Evolutionary conservation across 345 rosid species (phyloP), one percentile per base, ranked within the genome.

Genomic region (Boechera divaricarpa): DNA sequence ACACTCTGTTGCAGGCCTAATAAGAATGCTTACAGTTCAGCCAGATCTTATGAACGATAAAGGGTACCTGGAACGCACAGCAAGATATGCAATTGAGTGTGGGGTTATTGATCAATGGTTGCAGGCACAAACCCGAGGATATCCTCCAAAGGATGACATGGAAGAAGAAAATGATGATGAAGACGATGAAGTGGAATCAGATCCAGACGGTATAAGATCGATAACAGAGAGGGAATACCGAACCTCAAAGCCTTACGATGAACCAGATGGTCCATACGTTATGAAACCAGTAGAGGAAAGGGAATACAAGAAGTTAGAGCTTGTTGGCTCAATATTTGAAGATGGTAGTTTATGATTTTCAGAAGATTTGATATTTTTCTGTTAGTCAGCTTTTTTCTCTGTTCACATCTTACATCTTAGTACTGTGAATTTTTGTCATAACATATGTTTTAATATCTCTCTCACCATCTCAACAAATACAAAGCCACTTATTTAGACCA

Each of bases 41-140:
- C 86, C 92, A 47, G 82, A 87, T 65, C 92, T 85, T 58, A 74
- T 89, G 31, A 82, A 86, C 39, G 92, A 92, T 60, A 85, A 84
- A 84, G 88, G 80, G 66, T 90, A 86, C 84, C 54, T 94, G 81
- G 89, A 83, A 51, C 87, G 76, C 38, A 63, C 92, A 8, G 80
- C 85, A 74, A 82, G 82, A 75, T 90, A 88, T 77, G 98, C 97
- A 21, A 89, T 92, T 55, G 83, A 89, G 74, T 88, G 95, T 75
- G 98, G 97, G 15, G 91, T 91, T 73, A 77, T 84, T 59, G 97
- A 94, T 70, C 97, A 94, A 63, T 90, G 97, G 98, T 55, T 82
- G 64, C 89, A 65, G 39, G 88, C 86, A 11, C 83, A 83, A 77
- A 80, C 69, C 31, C 78, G 83, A 26, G 98, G 97, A 59, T 94